Percentiles rank a stretch among this genome's conserved stretches.
Evolutionary conservation across 2,329 filamentous ascomycete genomes (phyloP).

Genomic region (Scedosporium aurantiacum): DNA sequence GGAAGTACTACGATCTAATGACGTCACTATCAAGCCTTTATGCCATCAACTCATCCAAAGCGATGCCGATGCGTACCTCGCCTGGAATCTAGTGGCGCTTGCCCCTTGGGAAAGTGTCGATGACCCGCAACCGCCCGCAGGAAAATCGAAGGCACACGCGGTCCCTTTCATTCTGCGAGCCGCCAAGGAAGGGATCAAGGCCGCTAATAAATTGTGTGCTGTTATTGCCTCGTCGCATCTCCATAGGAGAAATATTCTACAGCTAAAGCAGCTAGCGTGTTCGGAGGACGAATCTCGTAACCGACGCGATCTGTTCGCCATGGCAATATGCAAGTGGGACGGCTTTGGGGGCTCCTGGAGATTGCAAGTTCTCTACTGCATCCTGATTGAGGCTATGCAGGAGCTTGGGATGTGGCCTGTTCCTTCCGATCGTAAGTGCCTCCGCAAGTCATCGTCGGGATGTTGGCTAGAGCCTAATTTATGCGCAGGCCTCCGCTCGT

Average conservation of each 20-base stretch:
- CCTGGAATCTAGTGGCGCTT: constrained; percentile 67
- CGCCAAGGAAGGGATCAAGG: constrained; percentile 67
- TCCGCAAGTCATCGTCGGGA: too few relatives aligned
- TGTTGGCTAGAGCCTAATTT: constrained; percentile 7
- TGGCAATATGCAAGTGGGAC: constrained; percentile 66
- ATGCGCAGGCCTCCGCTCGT: constrained; percentile 29
- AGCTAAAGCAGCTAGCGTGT: constrained; percentile 44
- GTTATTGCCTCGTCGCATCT: constrained; percentile 53
- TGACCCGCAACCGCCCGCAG: constrained; percentile 27
- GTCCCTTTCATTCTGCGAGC: constrained; percentile 44
- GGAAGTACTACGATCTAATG: constrained; percentile 32
- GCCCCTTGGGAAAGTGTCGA: constrained; percentile 56
- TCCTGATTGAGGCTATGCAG: constrained; percentile 52
- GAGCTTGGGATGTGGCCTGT: constrained; percentile 27
- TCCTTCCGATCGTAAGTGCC: constrained; percentile 15
- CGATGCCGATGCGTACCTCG: constrained; percentile 54
- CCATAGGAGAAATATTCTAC: constrained; percentile 53
- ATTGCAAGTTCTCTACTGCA: constrained; percentile 55
- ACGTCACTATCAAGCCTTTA: constrained; percentile 32
- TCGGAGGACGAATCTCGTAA: constrained; percentile 30
- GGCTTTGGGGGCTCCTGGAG: constrained; percentile 52
- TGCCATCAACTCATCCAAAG: constrained; percentile 47
- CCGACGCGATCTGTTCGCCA: constrained; percentile 56
- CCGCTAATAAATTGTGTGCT: constrained; percentile 63
- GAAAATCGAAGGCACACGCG: constrained; percentile 36